phyloP scores from a whole-genome alignment of 2,329 filamentous ascomycete species.

The Fusarium sp. region DNA sequence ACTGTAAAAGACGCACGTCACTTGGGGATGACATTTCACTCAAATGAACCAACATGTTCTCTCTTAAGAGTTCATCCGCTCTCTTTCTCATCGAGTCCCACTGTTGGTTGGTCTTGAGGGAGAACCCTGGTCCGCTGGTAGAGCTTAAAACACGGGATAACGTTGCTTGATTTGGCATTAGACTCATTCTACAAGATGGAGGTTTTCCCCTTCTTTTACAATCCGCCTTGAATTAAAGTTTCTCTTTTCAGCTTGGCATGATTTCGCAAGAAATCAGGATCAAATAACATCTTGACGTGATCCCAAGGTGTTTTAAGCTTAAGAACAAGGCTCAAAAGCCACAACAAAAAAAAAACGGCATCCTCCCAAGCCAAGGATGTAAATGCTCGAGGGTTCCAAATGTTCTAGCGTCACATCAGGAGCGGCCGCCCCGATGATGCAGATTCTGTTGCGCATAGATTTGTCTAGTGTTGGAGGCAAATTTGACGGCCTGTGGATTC shows the following conservation, averaged over 20 bases:
- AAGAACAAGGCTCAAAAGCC: slow-evolving; percentile 3
- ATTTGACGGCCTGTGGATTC: slow-evolving; percentile 1
- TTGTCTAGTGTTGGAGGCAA: neutral
- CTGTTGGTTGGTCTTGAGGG: neutral
- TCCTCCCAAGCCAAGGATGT: neutral
- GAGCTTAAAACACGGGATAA: slow-evolving; percentile 21
- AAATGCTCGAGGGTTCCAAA: slow-evolving; percentile 42
- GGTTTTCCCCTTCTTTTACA: neutral
- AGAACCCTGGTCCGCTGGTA: neutral
- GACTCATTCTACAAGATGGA: neutral
- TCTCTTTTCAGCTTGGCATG: neutral
- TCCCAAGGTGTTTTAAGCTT: slow-evolving; percentile 10
- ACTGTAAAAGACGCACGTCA: neutral
- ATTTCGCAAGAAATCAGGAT: neutral
- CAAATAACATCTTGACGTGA: neutral
- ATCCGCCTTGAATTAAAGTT: neutral
- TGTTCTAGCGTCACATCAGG: slow-evolving; percentile 17
- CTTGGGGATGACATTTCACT: neutral
- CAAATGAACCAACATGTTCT: slow-evolving; percentile 1
- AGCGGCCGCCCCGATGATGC: slow-evolving; percentile 16
- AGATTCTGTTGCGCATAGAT: slow-evolving; percentile 25
- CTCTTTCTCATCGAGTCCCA: neutral
- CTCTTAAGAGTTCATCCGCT: slow-evolving; percentile 26
- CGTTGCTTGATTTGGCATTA: slow-evolving; percentile 7
- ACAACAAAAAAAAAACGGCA: neutral